Evolutionary conservation across 1,284 basidiomycete species (phyloP), one percentile per base, ranked within the genome.

Genomic region (Mycena sp.): DNA sequence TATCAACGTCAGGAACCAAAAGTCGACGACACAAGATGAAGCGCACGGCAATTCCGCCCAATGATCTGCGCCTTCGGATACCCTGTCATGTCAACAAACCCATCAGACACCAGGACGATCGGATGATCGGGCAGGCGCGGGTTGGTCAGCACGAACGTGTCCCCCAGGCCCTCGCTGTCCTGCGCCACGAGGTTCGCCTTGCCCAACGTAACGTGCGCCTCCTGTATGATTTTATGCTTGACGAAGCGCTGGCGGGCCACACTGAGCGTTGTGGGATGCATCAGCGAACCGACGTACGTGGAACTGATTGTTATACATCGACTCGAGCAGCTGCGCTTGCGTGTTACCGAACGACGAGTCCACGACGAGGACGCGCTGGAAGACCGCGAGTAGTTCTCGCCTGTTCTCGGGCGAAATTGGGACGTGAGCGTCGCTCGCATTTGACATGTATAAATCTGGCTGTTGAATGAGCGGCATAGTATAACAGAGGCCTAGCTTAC

Each of bases 181-280:
- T 53, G 51, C 45, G 53, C 37, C 29, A 30, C 12, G 32, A 67
- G 61, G 45, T 67, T 64, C 35, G 61, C 58, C 26, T 51, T 52
- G 44, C 65, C 65, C 19, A 67, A 58, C 17, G 61, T 55, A 26
- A 67, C 61, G 44, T 67, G 65, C 30, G 58, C 21, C 43, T 67
- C 65, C 40, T 67, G 65, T 26, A 67, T 67, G 14, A 67, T 63
- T 37, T 67, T 58, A 54, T 67, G 61, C 35, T 67, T 67, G 5
- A 67, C 46, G 55, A 53, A 67, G 3, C 65, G 65, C 65, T 67
- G 48, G n/a, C 7, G 40, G 23, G 12, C 14, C 14, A n/a, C 17
- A 6, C 23, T 26, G 32, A 26, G 14, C 16, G 25, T 40, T 29
- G 19, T 9, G 9, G 37, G 28, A 21, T 12, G 28, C n/a, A 25